Evolutionary conservation across 2,329 filamentous ascomycete genomes (phyloP).

Genomic region (Cytospora paraplurivora): DNA sequence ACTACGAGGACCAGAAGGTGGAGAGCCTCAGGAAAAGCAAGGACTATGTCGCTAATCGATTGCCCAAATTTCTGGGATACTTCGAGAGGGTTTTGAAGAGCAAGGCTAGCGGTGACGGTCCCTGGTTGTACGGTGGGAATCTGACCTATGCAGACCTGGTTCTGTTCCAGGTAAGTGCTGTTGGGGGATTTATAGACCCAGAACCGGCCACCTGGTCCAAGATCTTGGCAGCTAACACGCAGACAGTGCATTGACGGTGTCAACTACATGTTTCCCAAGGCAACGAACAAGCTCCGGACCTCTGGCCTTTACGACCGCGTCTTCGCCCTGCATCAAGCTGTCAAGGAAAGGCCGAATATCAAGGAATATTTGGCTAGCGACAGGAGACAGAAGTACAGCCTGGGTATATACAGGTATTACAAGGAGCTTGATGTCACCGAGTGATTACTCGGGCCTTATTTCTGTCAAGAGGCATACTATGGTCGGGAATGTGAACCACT

Average conservation of each 20-base stretch:
- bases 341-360: slow-evolving; percentile 65
- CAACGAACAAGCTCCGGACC: slow-evolving; percentile 56
- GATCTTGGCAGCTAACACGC: neutral
- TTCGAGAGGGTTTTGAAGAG: slow-evolving; percentile 67
- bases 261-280: slow-evolving; percentile 70
- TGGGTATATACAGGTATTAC: slow-evolving; percentile 73
- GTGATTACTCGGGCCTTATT: slow-evolving; percentile 3
- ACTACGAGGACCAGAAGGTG: slow-evolving; percentile 76
- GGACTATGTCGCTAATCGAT: slow-evolving; percentile 60
- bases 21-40: slow-evolving; percentile 61
- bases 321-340: slow-evolving; percentile 64
- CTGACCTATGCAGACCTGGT: slow-evolving; percentile 75
- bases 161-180: slow-evolving; percentile 63
- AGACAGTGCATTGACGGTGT: slow-evolving; percentile 57
- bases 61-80: slow-evolving; percentile 74
- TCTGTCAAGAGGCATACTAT: neutral
- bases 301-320: slow-evolving; percentile 60
- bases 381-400: slow-evolving; percentile 60
- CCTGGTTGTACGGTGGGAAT: slow-evolving; percentile 66
- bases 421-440: slow-evolving; percentile 65
- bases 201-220: neutral
- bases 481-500: too few species aligned
- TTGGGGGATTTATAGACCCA: neutral
- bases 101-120: slow-evolving; percentile 58
- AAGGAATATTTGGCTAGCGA: slow-evolving; percentile 70